Conservation (phyloP, 768 basidiomycete genomes). For the Kondoa malvinella region DNA sequence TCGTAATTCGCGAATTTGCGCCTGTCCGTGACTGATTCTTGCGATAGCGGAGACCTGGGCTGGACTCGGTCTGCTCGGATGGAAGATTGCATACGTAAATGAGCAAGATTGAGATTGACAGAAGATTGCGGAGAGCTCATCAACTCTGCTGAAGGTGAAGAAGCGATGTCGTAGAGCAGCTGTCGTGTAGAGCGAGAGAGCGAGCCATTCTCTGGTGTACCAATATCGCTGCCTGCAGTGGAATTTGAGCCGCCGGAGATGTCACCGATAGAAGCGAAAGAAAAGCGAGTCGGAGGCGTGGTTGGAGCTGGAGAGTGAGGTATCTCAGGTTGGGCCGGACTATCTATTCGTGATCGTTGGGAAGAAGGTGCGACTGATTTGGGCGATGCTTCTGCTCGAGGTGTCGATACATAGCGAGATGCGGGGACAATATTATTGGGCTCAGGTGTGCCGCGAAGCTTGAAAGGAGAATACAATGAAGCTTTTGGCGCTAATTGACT, state of each 20-base stretch:
- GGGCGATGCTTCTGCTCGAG: too few relatives aligned
- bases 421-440: too few relatives aligned
- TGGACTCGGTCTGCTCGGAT: neutral
- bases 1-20: neutral
- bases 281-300: neutral
- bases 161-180: neutral
- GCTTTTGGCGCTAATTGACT: too few relatives aligned
- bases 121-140: neutral
- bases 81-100: neutral
- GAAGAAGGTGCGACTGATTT: too few relatives aligned
- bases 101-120: neutral
- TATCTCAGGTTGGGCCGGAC: neutral
- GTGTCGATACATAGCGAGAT: neutral
- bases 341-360: neutral
- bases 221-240: neutral
- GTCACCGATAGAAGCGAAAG: neutral
- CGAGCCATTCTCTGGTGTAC: neutral
- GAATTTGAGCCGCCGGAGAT: neutral
- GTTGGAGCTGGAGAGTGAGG: neutral
- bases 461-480: too few relatives aligned
- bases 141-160: neutral
- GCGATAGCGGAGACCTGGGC: neutral
- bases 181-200: neutral
- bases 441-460: too few relatives aligned
- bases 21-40: neutral